Base-by-base conservation (phyloP, 2,329 filamentous ascomycete species). In the Monilinia fructicola region DNA sequence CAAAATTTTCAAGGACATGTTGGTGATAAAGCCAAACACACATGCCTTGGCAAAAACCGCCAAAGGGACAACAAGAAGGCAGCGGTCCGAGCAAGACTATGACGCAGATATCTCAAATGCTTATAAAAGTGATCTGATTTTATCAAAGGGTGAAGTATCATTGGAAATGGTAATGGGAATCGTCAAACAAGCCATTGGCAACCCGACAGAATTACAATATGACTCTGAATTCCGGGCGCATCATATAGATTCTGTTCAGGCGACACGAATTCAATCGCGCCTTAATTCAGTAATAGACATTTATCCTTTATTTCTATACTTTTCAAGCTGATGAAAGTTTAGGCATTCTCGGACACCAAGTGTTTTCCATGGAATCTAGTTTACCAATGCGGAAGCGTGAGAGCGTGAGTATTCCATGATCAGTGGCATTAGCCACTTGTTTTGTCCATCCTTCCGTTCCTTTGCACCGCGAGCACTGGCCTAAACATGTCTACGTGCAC, bases 341-440 rank as follows among this genome's bases (percentile, higher is more conserved):
- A 65, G 62, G 40, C 54, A 40, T 58, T 64, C 42, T 23, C 35
- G 7, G 18, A 18, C 18, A 50, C 40, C 26, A 31, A 35, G n/a
- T 64, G 16, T 58, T 72, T 88, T 1, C 84, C 86, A 0, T 77
- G 84, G 67, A 88, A 85, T 67, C 74, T 88, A 1, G 81, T 89
- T 0, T 87, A 88, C 69, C 84, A 89, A 67, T 82, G 82, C 65
- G 84, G 84, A 0, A 86, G 80, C 2, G 76, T 87, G n/a, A 70
- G 78, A 21, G 65, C 46, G 73, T 73, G 60, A 66, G 67, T 55
- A 26, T 42, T 11, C 48, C 21, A 75, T 76, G 54, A 74, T 81
- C 18, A 73, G 12, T 50, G n/a, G 14, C 18, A 50, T 38, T 2
- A 28, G 18, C 1, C 12, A 42, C 5, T n/a, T 12, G 12, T 21